Evolutionary conservation across 306 rosid genomes (phyloP).

Genomic region (Sophora flavescens): DNA sequence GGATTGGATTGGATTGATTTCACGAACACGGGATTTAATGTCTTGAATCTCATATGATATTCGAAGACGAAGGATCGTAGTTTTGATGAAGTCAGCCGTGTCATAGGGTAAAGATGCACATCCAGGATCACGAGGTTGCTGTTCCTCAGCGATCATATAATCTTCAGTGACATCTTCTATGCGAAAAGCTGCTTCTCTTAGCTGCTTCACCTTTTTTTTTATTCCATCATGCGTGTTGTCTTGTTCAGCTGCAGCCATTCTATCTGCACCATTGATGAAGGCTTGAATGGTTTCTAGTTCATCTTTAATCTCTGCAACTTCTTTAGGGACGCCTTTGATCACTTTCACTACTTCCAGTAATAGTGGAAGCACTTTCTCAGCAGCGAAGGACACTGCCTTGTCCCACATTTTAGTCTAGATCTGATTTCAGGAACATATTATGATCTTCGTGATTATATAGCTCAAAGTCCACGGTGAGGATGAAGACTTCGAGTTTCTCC

Average conservation of each 20-base stretch:
- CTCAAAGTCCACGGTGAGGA: too few species aligned
- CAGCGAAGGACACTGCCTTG: not conserved
- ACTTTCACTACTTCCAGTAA: not conserved
- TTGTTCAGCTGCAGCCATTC: not conserved
- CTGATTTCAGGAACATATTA: not conserved
- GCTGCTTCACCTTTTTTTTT: slow-evolving; percentile 6
- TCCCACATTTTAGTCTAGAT: not conserved
- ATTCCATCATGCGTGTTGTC: not conserved
- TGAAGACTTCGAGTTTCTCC: too few species aligned
- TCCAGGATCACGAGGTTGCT: not conserved
- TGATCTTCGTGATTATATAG: too few species aligned
- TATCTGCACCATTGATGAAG: slow-evolving; percentile 1
- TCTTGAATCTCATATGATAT: not conserved
- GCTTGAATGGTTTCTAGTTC: slow-evolving; percentile 24
- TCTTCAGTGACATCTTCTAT: slow-evolving; percentile 36
- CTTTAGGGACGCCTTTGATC: not conserved
- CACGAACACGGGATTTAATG: not conserved
- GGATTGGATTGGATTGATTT: not conserved
- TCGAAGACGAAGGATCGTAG: not conserved
- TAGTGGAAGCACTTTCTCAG: not conserved
- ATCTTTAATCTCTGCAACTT: not conserved
- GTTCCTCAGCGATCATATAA: not conserved
- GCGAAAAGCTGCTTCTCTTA: not conserved
- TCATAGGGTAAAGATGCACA: not conserved
- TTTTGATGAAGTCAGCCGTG: not conserved